Conservation (phyloP, 306 rosid species). For the Lotus japonicus region DNA sequence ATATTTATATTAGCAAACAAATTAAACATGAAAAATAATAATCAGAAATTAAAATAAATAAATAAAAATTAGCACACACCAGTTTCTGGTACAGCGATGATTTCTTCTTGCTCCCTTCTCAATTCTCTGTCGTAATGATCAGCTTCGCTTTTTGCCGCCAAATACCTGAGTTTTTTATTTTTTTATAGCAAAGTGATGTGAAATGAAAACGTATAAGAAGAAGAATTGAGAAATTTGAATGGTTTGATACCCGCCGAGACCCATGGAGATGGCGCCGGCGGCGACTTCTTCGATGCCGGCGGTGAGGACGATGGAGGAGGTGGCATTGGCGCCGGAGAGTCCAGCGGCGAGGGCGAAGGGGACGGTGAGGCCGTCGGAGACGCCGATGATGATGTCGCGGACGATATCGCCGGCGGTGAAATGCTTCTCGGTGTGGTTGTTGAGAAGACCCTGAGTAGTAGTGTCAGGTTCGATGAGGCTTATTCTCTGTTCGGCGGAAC, state of each 20-base stretch:
- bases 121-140: constrained; percentile 76
- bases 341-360: constrained; percentile 76
- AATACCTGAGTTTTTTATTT: constrained; percentile 39
- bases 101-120: constrained; percentile 81
- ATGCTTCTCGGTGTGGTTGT: constrained; percentile 51
- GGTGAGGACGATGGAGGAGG: constrained; percentile 60
- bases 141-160: constrained; percentile 87
- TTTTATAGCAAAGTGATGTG: too few species aligned
- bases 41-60: too few species aligned
- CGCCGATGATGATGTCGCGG: constrained; percentile 67
- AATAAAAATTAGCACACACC: constrained; percentile 28
- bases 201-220: too few species aligned
- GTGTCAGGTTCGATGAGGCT: constrained; percentile 30
- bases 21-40: too few species aligned
- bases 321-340: constrained; percentile 59
- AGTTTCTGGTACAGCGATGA: constrained; percentile 62
- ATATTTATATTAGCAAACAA: not conserved
- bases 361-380: constrained; percentile 68
- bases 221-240: too few species aligned
- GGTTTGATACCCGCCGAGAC: constrained; percentile 95
- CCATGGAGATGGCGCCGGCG: constrained; percentile 78
- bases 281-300: constrained; percentile 73
- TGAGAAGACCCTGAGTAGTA: constrained; percentile 34
- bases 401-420: constrained; percentile 64
- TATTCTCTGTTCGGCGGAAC: not conserved